Evolutionary conservation across 495 filamentous ascomycete genomes (phyloP).

Genomic region (Neurospora sp.): DNA sequence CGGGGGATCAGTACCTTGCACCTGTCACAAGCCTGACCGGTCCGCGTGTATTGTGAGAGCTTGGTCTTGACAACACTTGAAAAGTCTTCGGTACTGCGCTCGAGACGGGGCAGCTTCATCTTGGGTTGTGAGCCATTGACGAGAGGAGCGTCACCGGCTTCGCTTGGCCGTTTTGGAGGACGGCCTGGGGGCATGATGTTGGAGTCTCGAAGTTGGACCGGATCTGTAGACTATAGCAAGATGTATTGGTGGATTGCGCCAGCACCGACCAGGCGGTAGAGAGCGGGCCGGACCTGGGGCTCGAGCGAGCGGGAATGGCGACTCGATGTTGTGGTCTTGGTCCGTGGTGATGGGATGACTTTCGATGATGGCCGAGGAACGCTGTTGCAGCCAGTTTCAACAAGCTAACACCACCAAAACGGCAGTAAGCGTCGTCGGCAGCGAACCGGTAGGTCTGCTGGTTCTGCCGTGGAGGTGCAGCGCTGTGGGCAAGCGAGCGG

Average conservation of each 20-base stretch:
- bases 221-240: constrained; percentile 9
- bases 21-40: constrained; percentile 81
- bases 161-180: constrained; percentile 34
- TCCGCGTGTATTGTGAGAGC: constrained; percentile 54
- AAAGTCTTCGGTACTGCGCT: constrained; percentile 49
- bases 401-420: not conserved
- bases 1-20: constrained; percentile 58
- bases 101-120: constrained; percentile 38
- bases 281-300: not conserved
- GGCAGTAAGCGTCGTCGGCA: not conserved
- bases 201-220: constrained; percentile 25
- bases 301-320: not conserved
- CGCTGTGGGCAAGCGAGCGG: not conserved
- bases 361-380: not conserved
- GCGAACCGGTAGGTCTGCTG: not conserved
- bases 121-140: constrained; percentile 21
- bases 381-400: not conserved
- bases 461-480: not conserved
- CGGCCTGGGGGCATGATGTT: constrained; percentile 17
- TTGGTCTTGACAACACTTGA: constrained; percentile 57
- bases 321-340: constrained; percentile 3
- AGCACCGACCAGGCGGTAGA: not conserved
- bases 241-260: not conserved
- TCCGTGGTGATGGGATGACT: constrained; percentile 2
- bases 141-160: constrained; percentile 20